Base-by-base conservation (phyloP, 768 basidiomycete species). In the Lactarius sanguifluus region DNA sequence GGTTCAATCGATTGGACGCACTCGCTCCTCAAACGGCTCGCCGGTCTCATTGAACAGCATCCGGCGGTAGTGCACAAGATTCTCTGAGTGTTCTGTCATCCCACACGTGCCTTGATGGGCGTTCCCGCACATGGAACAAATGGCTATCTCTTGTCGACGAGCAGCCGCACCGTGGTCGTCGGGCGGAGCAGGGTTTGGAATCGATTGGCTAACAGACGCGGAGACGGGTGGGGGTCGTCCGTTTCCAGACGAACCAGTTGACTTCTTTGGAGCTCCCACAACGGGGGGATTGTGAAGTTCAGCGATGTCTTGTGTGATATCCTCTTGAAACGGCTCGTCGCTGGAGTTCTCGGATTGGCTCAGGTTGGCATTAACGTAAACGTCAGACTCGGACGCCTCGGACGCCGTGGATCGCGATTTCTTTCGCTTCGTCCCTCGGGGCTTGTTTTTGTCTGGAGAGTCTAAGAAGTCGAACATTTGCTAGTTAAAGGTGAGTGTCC, bases 51-150 rank as follows among this genome's bases (percentile, higher is more conserved):
- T 81, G 67, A 92, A 75, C 43, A 92, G 75, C 77, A 91, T 86
- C 56, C 82, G 79, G 54, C 91, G 84, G 71, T 86, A 92, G 70
- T 90, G 85, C 15, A 84, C 82, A 25, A 93, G 79, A 73, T 91
- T 85, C 64, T 85, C 81, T 20, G 89, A 85, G 59, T 77, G 80
- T 28, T 86, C 81, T 8, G 83, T 85, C 91, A 93, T 90, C 28
- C 72, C 73, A 72, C 91, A 93, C 12, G 71, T 69, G 34, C 81
- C 80, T 57, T 76, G 75, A 61, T 71, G 70, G 12, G 64, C 70
- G 20, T 67, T 70, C 43, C 83, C 84, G 74, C 91, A 94, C 23
- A 94, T 77, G 12, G 87, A 85, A 73, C 91, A 93, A 23, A 64
- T 41, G 55, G 64, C 69, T 55, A 65, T 30, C 52, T 70, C 70